Conservation (phyloP, 352 stramenopile genomes). For the Globisporangium heterothallicum region DNA sequence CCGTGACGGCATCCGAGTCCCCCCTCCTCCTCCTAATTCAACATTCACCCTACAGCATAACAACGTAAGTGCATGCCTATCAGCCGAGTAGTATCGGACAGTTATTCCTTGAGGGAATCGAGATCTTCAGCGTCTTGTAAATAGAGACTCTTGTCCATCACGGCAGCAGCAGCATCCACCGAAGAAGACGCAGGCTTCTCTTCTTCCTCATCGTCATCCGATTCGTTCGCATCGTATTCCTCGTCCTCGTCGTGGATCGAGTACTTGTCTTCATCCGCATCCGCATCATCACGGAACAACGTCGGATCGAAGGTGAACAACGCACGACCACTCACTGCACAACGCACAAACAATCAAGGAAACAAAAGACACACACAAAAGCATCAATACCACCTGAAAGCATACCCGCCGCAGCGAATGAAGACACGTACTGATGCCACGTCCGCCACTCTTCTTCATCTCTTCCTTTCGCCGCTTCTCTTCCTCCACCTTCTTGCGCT, state of each 20-base stretch:
- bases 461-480: conserved; percentile 81
- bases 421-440: conserved; percentile 72
- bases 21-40: conserved; percentile 10
- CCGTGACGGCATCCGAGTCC: neutral
- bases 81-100: neutral
- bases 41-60: conserved; percentile 19
- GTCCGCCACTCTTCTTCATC: conserved; percentile 80
- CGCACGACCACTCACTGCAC: conserved; percentile 84
- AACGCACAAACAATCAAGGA: conserved; percentile 5
- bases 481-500: conserved; percentile 73
- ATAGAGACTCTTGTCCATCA: conserved; percentile 85
- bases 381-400: conserved; percentile 1
- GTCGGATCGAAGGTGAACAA: conserved; percentile 89
- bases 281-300: conserved; percentile 89
- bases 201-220: conserved; percentile 39
- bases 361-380: conserved; percentile 15
- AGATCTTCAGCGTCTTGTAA: conserved; percentile 74
- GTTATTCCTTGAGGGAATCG: conserved; percentile 74
- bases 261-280: conserved; percentile 83
- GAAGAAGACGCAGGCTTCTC: conserved; percentile 34
- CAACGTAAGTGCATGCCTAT: conserved; percentile 16
- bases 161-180: conserved; percentile 48
- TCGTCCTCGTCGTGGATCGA: conserved; percentile 57
- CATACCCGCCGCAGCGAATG: neutral
- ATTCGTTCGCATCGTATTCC: conserved; percentile 27